Percentiles rank a stretch among this genome's conserved stretches.
Evolutionary conservation across 192 early-diverging fungal species (phyloP).

Genomic region (Rhizoclosmatium sp.): DNA sequence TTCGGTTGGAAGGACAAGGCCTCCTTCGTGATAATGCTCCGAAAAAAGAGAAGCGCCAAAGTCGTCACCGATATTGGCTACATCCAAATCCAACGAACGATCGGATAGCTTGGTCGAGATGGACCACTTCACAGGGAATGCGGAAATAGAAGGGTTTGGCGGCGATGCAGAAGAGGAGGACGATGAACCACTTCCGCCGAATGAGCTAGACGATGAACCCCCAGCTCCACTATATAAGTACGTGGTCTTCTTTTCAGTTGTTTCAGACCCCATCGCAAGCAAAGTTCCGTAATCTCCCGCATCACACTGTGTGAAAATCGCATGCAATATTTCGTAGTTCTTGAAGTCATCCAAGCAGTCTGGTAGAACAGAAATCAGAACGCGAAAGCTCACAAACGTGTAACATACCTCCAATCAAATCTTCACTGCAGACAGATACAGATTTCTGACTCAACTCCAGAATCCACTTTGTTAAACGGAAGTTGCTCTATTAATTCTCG

Average conservation of each 20-base stretch:
- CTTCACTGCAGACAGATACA: constrained; percentile 40
- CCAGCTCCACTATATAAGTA: not conserved
- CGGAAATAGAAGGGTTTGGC: not conserved
- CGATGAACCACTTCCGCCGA: not conserved
- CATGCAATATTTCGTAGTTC: constrained; percentile 53
- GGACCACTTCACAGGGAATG: constrained; percentile 32
- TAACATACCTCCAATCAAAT: constrained; percentile 36
- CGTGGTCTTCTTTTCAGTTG: not conserved
- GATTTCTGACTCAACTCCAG: constrained; percentile 50
- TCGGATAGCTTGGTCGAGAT: constrained; percentile 26
- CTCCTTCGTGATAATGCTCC: constrained; percentile 62
- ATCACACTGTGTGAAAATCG: constrained; percentile 54
- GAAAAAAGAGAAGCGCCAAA: constrained; percentile 53
- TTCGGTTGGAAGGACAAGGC: constrained; percentile 67
- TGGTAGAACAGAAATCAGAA: constrained; percentile 22
- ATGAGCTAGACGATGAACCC: not conserved
- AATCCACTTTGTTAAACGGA: constrained; percentile 50
- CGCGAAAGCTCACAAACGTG: constrained; percentile 1
- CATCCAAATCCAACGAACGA: constrained; percentile 40
- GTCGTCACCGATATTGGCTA: constrained; percentile 47
- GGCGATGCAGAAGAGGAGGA: constrained; percentile 30
- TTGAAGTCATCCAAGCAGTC: constrained; percentile 57
- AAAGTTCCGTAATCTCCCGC: constrained; percentile 55
- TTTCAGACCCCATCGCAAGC: constrained; percentile 5
- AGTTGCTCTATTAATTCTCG: constrained; percentile 15